Conservation (phyloP, 352 stramenopile genomes). For the Vaucheria bursata region DNA sequence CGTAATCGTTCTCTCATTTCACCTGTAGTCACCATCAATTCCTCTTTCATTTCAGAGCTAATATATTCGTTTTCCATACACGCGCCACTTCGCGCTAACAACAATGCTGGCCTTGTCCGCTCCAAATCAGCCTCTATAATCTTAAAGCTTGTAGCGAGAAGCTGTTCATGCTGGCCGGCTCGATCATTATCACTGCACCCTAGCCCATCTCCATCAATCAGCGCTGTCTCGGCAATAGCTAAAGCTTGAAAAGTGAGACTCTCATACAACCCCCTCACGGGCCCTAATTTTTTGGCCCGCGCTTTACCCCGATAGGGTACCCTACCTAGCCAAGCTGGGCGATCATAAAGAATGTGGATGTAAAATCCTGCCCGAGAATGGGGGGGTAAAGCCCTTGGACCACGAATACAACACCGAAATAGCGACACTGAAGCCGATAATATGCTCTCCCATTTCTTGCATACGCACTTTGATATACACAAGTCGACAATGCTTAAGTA, state of each 20-base stretch:
- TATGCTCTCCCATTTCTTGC: neutral
- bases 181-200: neutral
- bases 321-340: neutral
- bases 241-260: neutral
- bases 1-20: conserved; percentile 28
- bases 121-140: neutral
- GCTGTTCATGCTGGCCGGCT: neutral
- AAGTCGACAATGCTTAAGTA: neutral
- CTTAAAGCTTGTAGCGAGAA: neutral
- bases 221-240: neutral
- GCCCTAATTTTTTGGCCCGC: neutral
- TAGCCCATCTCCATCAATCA: neutral
- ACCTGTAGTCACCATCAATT: neutral
- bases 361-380: neutral
- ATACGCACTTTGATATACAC: neutral
- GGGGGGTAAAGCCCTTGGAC: neutral
- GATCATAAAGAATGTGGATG: neutral
- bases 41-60: neutral
- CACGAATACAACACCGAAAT: neutral
- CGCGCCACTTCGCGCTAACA: neutral
- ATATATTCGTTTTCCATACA: too few relatives aligned
- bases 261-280: neutral
- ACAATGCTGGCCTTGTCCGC: neutral
- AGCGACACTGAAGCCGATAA: neutral
- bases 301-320: neutral